phyloP scores from a whole-genome alignment of 31 red algal genomes.

The Endocladia muricata region DNA sequence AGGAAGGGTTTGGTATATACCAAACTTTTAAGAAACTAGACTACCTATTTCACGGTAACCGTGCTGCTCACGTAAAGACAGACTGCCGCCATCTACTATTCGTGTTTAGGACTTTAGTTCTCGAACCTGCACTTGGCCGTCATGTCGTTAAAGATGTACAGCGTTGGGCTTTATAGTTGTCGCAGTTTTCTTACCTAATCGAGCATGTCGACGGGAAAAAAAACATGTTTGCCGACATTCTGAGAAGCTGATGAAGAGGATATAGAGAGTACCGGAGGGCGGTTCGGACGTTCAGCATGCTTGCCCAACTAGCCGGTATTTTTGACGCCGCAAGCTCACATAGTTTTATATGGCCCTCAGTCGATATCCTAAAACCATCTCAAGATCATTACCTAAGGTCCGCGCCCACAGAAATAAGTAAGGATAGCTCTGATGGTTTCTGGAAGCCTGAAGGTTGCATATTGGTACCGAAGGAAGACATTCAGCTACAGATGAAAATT shows the following conservation, averaged over 20 bases:
- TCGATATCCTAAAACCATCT: background rate
- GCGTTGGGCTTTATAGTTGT: constrained; percentile 18
- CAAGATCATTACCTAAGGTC: background rate
- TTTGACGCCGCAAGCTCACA: background rate
- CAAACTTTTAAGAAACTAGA: too few species aligned
- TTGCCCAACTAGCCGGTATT: background rate
- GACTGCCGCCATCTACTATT: constrained; percentile 9
- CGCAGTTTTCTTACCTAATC: background rate
- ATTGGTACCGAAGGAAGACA: constrained; percentile 4
- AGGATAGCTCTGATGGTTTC: background rate
- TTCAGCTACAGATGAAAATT: constrained; percentile 10
- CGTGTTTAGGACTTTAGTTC: background rate
- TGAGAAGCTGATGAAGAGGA: background rate
- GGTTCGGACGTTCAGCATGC: background rate
- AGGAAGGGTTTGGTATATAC: too few species aligned
- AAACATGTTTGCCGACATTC: constrained; percentile 9
- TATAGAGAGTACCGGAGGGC: background rate
- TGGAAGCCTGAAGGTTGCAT: constrained; percentile 1
- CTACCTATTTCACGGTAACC: too few species aligned
- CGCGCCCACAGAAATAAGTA: background rate
- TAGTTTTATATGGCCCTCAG: background rate
- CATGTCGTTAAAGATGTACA: constrained; percentile 3
- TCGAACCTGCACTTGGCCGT: constrained; percentile 3
- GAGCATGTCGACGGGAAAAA: background rate
- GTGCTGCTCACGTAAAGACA: background rate